Conservation (phyloP, 106 monocot species). For the Phalaenopsis equestris region DNA sequence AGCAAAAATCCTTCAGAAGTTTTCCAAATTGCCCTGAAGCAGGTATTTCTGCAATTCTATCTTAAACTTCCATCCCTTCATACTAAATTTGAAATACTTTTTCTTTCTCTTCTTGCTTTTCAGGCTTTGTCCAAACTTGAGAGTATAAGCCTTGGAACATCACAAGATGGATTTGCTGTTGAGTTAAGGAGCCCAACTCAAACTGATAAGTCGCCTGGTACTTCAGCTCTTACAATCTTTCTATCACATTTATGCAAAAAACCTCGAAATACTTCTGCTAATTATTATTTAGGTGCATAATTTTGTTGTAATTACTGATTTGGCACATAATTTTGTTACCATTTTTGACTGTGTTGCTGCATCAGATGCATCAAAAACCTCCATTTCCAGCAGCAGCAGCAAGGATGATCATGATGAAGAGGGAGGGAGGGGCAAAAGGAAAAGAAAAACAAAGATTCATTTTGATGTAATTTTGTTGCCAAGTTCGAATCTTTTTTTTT, state of each 20-base stretch:
- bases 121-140: constrained; percentile 7
- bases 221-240: background rate
- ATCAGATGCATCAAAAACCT: constrained; percentile 7
- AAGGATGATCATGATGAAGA: constrained; percentile 4
- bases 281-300: background rate
- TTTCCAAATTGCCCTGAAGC: constrained; percentile 15
- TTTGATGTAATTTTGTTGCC: constrained; percentile 8
- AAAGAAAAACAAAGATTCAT: constrained; percentile 13
- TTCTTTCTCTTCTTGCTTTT: no score
- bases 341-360: background rate
- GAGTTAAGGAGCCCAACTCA: background rate
- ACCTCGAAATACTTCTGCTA: background rate
- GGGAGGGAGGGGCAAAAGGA: constrained; percentile 18
- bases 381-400: constrained; percentile 4
- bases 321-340: background rate
- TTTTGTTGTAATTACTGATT: no score
- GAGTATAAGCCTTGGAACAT: background rate
- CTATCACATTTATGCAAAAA: background rate
- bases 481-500: background rate
- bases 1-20: constrained; percentile 13
- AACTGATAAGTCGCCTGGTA: background rate
- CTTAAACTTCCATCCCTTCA: background rate
- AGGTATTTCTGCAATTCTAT: constrained; percentile 7
- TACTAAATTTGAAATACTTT: no score
- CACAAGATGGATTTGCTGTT: background rate